Base-by-base conservation (phyloP, 805 yeast species). In the Saturnispora besseyi region DNA sequence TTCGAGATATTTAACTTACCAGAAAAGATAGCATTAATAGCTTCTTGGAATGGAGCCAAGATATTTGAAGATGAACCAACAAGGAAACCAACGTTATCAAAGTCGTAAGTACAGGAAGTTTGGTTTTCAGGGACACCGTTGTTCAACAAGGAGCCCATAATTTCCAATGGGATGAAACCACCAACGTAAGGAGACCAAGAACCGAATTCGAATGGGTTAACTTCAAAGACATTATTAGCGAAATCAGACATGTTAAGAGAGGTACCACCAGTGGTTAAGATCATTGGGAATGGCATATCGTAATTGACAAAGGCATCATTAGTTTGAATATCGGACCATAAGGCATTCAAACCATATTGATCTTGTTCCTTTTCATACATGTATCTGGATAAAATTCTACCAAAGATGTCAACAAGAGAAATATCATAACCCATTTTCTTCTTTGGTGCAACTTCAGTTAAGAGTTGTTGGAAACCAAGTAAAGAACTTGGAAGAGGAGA, bases 51-150 rank as follows among this genome's bases (percentile, higher is more conserved):
- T 11, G 41, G 52, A 9, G 62, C 56, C 69, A 87, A 82, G 43
- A 86, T 65, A 4, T 88, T 74, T 3, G 93, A 81, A 2, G 95
- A 85, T 6, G 93, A 76, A 22, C 90, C 96, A 64, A 84, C 67
- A 26, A 86, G 62, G 58, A 79, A 88, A 4, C 93, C 91, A 15
- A 82, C 82, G 56, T 84, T 86, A 62, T 88, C 96, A 54, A 73
- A 84, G 1, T 87, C 87, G 8, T 62, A 72, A 44, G 76, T 67
- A 68, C 96, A 88, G 3, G 57, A 31, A n/a, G 57, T 42, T 3
- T 61, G 52, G 24, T 62, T 58, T 5, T 57, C 57, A 9, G 87
- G 81, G 10, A 58, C 52, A 29, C 96, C 96, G 53, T 79, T 70
- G 18, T 66, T 57, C 26, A 84, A 74, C 3, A 69, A 55, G 0